Base-by-base conservation (phyloP, 2,329 filamentous ascomycete species). In the Colletotrichum sublineola region DNA sequence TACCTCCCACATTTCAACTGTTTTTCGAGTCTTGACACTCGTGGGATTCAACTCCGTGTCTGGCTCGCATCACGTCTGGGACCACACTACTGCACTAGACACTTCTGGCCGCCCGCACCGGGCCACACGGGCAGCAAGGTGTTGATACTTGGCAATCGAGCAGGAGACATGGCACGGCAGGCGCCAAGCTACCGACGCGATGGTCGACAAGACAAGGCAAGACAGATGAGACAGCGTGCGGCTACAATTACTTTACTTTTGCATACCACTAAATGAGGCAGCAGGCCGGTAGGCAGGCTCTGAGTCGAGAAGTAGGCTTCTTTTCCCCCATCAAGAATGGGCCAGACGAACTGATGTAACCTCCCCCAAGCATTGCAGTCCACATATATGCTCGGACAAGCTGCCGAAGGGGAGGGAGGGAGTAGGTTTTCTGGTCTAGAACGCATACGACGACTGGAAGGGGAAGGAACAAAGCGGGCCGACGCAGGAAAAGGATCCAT, bases 361-460 rank as follows among this genome's bases (percentile, higher is more conserved):
- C 38, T 11, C 38, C 38, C n/a, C 31, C 5, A 36, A 44, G n/a
- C n/a, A 63, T 42, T 24, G 31, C 36, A 14, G 40, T n/a, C 48
- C 5, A 42, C 24, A 63, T 63, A 52, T 52, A 61, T 64, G 60
- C 57, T 64, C 69, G 69, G 58, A 9, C 40, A 42, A n/a, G 68
- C 57, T 68, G 64, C 58, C 66, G 66, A 60, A 60, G 52, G 44
- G n/a, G 53, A 48, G 24, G 38, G 53, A 48, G 14, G n/a, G 8
- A 38, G 29, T 24, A 20, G 3, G 24, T 24, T 24, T 24, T 24
- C 24, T 14, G 9, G 52, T n/a, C 52, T 18, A 36, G 52, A 18
- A 31, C 24, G 52, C 52, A 33, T 18, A 31, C 24, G 24, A 33
- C 9, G 29, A 31, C 14, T 55, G 7, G 8, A 36, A 15, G 12